phyloP scores from a whole-genome alignment of 139 green algal genomes.

The Tetratostichococcus sp. region DNA sequence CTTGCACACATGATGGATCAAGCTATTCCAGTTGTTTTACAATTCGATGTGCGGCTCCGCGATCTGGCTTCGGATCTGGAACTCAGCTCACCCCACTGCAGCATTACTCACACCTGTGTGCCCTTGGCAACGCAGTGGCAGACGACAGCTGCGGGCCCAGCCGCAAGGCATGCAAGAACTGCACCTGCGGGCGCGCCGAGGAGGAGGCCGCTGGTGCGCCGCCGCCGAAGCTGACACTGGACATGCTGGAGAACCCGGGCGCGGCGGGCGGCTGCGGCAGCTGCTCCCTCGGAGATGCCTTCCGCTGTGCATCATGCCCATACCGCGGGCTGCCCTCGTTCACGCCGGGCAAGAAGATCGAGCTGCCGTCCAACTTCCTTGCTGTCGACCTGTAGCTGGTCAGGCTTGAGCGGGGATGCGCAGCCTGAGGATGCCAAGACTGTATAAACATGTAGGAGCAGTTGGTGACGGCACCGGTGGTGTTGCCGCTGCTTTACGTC shows the following conservation, averaged over 20 bases:
- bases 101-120: background rate
- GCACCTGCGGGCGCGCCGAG: slow-evolving; percentile 90
- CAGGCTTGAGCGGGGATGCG: background rate
- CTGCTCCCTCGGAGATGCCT: slow-evolving; percentile 87
- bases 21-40: too few species aligned
- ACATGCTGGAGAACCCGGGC: slow-evolving; percentile 90
- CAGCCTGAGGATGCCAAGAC: background rate
- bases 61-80: too few species aligned
- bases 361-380: slow-evolving; percentile 66
- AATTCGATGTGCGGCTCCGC: too few species aligned
- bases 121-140: slow-evolving; percentile 11
- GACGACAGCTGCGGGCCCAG: slow-evolving; percentile 51
- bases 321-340: slow-evolving; percentile 93
- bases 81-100: too few species aligned
- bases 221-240: slow-evolving; percentile 67
- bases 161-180: slow-evolving; percentile 96
- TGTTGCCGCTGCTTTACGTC: too few species aligned
- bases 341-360: slow-evolving; percentile 83
- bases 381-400: slow-evolving; percentile 44
- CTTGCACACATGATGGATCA: too few species aligned
- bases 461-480: too few species aligned
- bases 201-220: slow-evolving; percentile 50
- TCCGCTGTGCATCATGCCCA: slow-evolving; percentile 89
- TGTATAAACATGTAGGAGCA: background rate
- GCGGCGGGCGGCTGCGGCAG: slow-evolving; percentile 82